Conservation (phyloP, 768 basidiomycete genomes). For the Crepidotus variabilis region DNA sequence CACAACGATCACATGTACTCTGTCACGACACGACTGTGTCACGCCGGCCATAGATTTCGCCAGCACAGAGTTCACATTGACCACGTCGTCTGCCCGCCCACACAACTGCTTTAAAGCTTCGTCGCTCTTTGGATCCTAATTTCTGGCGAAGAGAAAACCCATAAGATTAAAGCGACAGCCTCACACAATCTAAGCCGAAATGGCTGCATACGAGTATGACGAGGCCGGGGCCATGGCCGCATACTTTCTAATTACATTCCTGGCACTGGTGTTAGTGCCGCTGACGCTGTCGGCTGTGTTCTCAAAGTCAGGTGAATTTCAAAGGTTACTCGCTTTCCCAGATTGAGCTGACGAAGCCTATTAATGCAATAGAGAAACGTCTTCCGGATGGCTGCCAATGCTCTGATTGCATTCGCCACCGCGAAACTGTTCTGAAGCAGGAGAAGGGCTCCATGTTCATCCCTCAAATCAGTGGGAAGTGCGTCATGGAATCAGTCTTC, state of each 20-base stretch:
- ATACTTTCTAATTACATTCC: slow-evolving; percentile 89
- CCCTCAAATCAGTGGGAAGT: slow-evolving; percentile 51
- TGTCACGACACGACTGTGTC: slow-evolving; percentile 7
- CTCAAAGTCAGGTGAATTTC: slow-evolving; percentile 40
- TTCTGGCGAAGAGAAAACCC: not conserved
- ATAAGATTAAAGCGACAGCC: too few relatives aligned
- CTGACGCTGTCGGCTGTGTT: slow-evolving; percentile 56
- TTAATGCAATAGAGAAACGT: slow-evolving; percentile 16
- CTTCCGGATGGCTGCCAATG: slow-evolving; percentile 56
- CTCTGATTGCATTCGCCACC: slow-evolving; percentile 54
- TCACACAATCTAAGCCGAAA: slow-evolving; percentile 22
- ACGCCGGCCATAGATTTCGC: slow-evolving; percentile 9
- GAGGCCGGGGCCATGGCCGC: slow-evolving; percentile 83
- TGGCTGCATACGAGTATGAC: slow-evolving; percentile 86
- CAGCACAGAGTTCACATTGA: slow-evolving; percentile 3
- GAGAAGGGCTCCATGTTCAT: slow-evolving; percentile 44
- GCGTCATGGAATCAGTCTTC: not conserved
- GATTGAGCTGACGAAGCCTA: not conserved
- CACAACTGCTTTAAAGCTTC: not conserved
- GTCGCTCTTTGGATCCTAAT: slow-evolving; percentile 1
- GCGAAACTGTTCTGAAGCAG: slow-evolving; percentile 36
- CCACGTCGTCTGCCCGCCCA: slow-evolving; percentile 10
- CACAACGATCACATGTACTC: not conserved
- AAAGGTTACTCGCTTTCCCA: not conserved
- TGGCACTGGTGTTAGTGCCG: slow-evolving; percentile 80